Evolutionary conservation across 129 eudicot species (phyloP).

Genomic region (Flaveria ramosissima): DNA sequence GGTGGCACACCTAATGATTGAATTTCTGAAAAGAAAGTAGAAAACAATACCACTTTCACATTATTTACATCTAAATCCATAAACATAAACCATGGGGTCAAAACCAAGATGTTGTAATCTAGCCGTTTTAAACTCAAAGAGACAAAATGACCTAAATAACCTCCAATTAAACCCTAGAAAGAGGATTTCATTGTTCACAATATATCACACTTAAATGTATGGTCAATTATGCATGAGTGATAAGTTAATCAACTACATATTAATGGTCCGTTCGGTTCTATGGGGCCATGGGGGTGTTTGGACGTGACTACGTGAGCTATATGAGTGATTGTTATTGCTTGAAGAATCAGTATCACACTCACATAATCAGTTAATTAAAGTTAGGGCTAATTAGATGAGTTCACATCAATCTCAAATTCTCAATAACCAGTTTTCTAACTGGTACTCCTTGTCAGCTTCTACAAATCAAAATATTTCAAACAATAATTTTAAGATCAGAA

Average conservation of each 20-base stretch:
- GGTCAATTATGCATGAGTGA: not conserved
- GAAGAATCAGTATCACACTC: not conserved
- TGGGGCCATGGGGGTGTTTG: not conserved
- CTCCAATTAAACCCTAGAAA: not conserved
- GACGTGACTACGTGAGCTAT: not conserved
- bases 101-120: not conserved
- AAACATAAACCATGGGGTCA: not conserved
- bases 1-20: constrained; percentile 70
- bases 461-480: not conserved
- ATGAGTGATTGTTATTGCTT: not conserved
- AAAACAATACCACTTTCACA: not conserved
- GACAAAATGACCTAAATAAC: constrained; percentile 12
- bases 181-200: not conserved
- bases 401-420: not conserved
- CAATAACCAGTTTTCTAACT: not conserved
- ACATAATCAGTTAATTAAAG: not conserved
- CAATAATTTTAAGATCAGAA: not conserved
- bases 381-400: not conserved
- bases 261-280: not conserved
- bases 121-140: not conserved
- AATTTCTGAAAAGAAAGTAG: constrained; percentile 45
- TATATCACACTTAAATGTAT: not conserved
- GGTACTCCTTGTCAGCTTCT: not conserved
- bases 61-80: constrained; percentile 4
- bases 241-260: not conserved